A percentile compares a stretch with the other conserved stretches of the same genome.
Conservation (phyloP, 306 rosid species). For the Prunus dulcis region DNA sequence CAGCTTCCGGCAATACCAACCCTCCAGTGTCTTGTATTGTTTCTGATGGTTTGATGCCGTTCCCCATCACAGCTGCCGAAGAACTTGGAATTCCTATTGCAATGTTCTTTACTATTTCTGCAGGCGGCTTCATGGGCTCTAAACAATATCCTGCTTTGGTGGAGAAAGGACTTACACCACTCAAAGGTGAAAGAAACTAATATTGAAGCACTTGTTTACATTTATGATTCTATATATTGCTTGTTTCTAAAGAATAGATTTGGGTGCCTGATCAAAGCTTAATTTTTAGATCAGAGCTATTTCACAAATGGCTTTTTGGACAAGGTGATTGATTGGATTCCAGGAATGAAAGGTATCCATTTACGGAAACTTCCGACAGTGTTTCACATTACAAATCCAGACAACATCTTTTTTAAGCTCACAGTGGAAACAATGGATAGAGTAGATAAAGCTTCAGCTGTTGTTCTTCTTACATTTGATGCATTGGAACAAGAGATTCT, state of each 20-base stretch:
- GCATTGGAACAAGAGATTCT: slow-evolving; percentile 2
- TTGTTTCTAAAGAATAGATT: neutral
- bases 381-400: neutral
- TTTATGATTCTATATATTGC: no score
- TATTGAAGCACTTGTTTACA: neutral
- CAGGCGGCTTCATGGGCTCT: neutral
- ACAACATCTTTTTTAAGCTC: neutral
- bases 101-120: neutral
- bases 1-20: neutral
- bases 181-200: neutral
- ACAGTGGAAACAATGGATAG: neutral
- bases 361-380: neutral
- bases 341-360: neutral
- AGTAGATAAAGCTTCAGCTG: slow-evolving; percentile 9
- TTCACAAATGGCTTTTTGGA: neutral
- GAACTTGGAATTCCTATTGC: neutral
- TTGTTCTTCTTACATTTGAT: slow-evolving; percentile 1
- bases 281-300: slow-evolving; percentile 4
- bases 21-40: neutral
- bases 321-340: slow-evolving; percentile 1
- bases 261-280: neutral
- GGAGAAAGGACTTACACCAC: neutral
- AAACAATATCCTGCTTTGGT: neutral
- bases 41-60: slow-evolving; percentile 5
- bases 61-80: slow-evolving; percentile 9